phyloP scores from a whole-genome alignment of 257 asterid species.

The Eucommia ulmoides region DNA sequence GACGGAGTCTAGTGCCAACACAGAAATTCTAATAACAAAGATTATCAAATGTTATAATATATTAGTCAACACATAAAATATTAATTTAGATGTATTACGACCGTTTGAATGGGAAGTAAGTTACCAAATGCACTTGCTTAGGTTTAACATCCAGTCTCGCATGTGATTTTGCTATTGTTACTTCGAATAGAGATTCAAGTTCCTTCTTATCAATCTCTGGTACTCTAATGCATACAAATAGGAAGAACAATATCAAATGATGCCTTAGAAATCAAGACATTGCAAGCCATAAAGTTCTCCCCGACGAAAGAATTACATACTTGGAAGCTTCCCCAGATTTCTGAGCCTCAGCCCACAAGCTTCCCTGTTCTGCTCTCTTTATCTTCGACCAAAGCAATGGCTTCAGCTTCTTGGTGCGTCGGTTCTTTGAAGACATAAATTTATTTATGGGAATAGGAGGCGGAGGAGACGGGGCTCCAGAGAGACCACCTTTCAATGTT shows the following conservation, averaged over 20 bases:
- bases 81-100: too few species aligned
- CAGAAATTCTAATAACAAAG: too few species aligned
- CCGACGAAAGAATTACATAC: constrained; percentile 30
- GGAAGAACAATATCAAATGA: not conserved
- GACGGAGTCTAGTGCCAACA: not conserved
- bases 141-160: constrained; percentile 51
- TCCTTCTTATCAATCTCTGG: constrained; percentile 91
- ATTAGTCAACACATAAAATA: too few species aligned
- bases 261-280: constrained; percentile 4
- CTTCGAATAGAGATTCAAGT: constrained; percentile 89
- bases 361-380: constrained; percentile 90
- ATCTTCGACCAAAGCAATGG: constrained; percentile 88
- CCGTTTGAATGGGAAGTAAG: too few species aligned
- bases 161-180: constrained; percentile 56
- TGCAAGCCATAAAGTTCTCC: constrained; percentile 1
- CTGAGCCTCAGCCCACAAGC: constrained; percentile 97
- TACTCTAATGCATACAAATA: constrained; percentile 39
- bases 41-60: too few species aligned
- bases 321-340: constrained; percentile 72
- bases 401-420: constrained; percentile 65
- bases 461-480: constrained; percentile 63
- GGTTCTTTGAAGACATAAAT: too few species aligned
- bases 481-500: constrained; percentile 14
- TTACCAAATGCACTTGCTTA: constrained; percentile 94
- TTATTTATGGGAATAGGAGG: constrained; percentile 70